phyloP scores from a whole-genome alignment of 768 basidiomycete species.

The Tulasnella sp. region DNA sequence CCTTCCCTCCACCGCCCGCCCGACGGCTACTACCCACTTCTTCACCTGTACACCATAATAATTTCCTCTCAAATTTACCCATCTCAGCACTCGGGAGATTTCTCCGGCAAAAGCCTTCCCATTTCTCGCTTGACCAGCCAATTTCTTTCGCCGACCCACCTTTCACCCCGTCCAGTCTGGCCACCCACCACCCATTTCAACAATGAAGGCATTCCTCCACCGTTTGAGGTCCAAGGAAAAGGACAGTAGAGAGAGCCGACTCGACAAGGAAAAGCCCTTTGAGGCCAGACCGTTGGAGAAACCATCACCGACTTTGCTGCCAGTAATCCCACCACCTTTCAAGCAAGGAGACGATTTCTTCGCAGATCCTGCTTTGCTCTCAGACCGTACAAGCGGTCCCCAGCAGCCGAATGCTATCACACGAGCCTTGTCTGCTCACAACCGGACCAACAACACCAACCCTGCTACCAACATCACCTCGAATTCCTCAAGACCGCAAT shows the following conservation, averaged over 20 bases:
- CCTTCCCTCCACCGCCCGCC: slow-evolving; percentile 11
- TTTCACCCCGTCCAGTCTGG: not conserved
- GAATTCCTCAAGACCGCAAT: slow-evolving; percentile 14
- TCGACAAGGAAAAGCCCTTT: not conserved
- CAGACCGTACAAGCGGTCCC: not conserved
- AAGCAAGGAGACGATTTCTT: slow-evolving; percentile 22
- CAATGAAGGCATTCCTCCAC: slow-evolving; percentile 17
- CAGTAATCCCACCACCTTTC: slow-evolving; percentile 16
- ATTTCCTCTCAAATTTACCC: not conserved
- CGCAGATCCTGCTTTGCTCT: not conserved
- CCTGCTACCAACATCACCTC: not conserved
- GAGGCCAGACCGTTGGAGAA: slow-evolving; percentile 3
- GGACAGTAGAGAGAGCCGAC: slow-evolving; percentile 8
- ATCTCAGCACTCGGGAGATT: slow-evolving; percentile 5
- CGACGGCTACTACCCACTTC: slow-evolving; percentile 17
- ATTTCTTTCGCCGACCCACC: slow-evolving; percentile 18
- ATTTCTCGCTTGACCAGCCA: slow-evolving; percentile 5
- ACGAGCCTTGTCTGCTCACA: slow-evolving; percentile 10
- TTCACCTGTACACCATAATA: slow-evolving; percentile 16
- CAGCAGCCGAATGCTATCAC: not conserved
- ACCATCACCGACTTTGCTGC: slow-evolving; percentile 1
- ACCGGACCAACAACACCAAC: slow-evolving; percentile 22
- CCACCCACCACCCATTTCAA: slow-evolving; percentile 2
- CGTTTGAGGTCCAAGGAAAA: slow-evolving; percentile 12
- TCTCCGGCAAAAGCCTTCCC: slow-evolving; percentile 5